phyloP scores from a whole-genome alignment of 352 stramenopile genomes.

The Phytophthora pluvialis region DNA sequence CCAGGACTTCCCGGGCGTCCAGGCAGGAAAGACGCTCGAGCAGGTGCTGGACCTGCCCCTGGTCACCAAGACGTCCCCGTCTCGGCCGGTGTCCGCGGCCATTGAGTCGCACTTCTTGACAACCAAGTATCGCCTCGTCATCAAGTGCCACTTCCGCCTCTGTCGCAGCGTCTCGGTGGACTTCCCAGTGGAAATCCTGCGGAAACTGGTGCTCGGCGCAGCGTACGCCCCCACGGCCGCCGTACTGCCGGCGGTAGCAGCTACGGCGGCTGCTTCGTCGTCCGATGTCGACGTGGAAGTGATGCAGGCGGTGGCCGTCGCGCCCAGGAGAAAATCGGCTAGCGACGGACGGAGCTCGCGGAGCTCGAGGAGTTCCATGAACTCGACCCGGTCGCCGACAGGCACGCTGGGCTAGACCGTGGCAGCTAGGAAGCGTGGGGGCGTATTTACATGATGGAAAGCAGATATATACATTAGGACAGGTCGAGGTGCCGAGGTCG shows the following conservation, averaged over 20 bases:
- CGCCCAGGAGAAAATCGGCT: slow-evolving; percentile 30
- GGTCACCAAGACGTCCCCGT: slow-evolving; percentile 23
- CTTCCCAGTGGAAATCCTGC: slow-evolving; percentile 39
- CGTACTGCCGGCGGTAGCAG: slow-evolving; percentile 27
- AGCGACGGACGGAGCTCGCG: slow-evolving; percentile 26
- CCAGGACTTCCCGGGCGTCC: slow-evolving; percentile 39
- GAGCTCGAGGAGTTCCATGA: slow-evolving; percentile 29
- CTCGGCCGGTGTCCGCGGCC: slow-evolving; percentile 27
- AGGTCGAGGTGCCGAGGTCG: not conserved
- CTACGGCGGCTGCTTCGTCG: slow-evolving; percentile 8
- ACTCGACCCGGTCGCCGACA: slow-evolving; percentile 25
- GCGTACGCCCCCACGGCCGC: slow-evolving; percentile 18
- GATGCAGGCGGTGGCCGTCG: slow-evolving; percentile 23
- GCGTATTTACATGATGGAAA: slow-evolving; percentile 21
- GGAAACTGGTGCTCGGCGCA: slow-evolving; percentile 18
- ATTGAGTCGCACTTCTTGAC: slow-evolving; percentile 37
- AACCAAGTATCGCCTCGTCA: slow-evolving; percentile 41
- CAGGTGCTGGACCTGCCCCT: slow-evolving; percentile 41
- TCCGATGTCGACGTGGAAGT: slow-evolving; percentile 20
- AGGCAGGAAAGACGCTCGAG: slow-evolving; percentile 30
- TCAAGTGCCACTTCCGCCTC: slow-evolving; percentile 45
- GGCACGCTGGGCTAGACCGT: slow-evolving; percentile 13
- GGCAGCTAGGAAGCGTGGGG: not conserved
- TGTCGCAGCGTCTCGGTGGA: slow-evolving; percentile 39
- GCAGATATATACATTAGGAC: slow-evolving; percentile 31